phyloP scores from a whole-genome alignment of 2,329 filamentous ascomycete genomes.

The Claviceps maximensis region DNA sequence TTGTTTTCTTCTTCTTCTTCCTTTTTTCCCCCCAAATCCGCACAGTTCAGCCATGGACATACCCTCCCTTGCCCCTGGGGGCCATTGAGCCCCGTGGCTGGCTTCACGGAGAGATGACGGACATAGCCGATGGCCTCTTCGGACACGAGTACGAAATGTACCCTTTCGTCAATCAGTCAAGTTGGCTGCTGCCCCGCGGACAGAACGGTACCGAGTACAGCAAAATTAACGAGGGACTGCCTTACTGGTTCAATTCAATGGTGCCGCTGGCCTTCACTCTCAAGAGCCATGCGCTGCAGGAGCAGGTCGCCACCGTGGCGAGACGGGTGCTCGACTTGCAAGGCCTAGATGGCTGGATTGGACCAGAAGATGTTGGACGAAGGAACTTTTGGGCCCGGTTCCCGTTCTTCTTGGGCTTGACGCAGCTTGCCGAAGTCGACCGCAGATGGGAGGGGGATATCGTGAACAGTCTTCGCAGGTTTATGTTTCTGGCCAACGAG shows the following conservation, averaged over 20 bases:
- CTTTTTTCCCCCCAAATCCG: neutral
- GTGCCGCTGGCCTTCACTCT: conserved; percentile 41
- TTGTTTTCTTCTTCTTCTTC: neutral
- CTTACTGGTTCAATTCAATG: conserved; percentile 48
- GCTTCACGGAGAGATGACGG: conserved; percentile 34
- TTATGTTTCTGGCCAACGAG: conserved; percentile 31
- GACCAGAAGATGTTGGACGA: conserved; percentile 15
- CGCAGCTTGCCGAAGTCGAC: conserved; percentile 21
- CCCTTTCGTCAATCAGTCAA: conserved; percentile 33
- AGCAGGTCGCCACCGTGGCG: conserved; percentile 24
- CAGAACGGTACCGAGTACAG: conserved; percentile 38
- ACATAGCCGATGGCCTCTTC: conserved; percentile 36
- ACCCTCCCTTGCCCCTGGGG: conserved; percentile 28
- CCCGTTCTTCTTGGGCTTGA: conserved; percentile 20
- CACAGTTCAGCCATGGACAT: conserved; percentile 11
- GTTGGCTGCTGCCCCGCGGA: conserved; percentile 25
- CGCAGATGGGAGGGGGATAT: conserved; percentile 11
- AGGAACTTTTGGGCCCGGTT: conserved; percentile 20
- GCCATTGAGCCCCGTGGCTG: conserved; percentile 37
- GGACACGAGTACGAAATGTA: conserved; percentile 43
- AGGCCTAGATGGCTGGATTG: conserved; percentile 40
- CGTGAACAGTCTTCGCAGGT: conserved; percentile 9
- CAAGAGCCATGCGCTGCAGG: conserved; percentile 28
- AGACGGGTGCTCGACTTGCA: conserved; percentile 30
- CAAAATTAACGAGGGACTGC: conserved; percentile 39